A percentile compares a stretch with the other conserved stretches of the same genome.
Conservation (phyloP, 495 filamentous ascomycete species). For the Xylaria curta region DNA sequence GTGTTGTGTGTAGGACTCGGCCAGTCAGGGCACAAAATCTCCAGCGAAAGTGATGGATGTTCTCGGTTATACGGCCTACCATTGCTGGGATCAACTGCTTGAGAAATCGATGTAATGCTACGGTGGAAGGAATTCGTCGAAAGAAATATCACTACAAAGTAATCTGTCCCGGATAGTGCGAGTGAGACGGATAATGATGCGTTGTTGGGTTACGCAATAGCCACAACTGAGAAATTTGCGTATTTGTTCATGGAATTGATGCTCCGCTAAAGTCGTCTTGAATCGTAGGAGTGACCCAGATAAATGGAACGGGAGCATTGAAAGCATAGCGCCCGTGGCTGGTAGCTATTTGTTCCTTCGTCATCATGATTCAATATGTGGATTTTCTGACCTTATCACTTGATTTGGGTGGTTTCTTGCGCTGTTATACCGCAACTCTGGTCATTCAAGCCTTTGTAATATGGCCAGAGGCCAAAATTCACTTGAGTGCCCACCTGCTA, state of each 20-base stretch:
- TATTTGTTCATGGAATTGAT: slow-evolving; percentile 66
- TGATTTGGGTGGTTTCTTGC: slow-evolving; percentile 26
- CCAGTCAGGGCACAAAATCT: slow-evolving; percentile 67
- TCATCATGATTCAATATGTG: slow-evolving; percentile 9
- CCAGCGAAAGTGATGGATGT: slow-evolving; percentile 64
- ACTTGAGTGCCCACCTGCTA: slow-evolving; percentile 25
- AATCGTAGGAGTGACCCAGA: slow-evolving; percentile 57
- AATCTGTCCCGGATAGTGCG: neutral
- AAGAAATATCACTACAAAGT: slow-evolving; percentile 34
- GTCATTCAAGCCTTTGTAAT: slow-evolving; percentile 6
- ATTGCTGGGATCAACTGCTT: slow-evolving; percentile 69
- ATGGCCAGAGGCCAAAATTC: slow-evolving; percentile 30
- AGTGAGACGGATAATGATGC: slow-evolving; percentile 66
- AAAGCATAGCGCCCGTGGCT: slow-evolving; percentile 11
- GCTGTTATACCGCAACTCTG: slow-evolving; percentile 29
- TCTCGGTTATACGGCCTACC: slow-evolving; percentile 70
- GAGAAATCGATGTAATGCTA: slow-evolving; percentile 65
- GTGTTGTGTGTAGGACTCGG: slow-evolving; percentile 68
- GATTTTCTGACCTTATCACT: slow-evolving; percentile 31
- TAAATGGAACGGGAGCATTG: slow-evolving; percentile 39
- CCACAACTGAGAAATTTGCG: slow-evolving; percentile 65
- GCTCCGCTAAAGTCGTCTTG: slow-evolving; percentile 68
- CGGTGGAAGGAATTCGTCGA: slow-evolving; percentile 46
- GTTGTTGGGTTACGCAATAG: slow-evolving; percentile 64
- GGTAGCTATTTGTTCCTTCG: slow-evolving; percentile 18